phyloP scores from a whole-genome alignment of 2,329 filamentous ascomycete species.

The Paracorniculantispora psalliotae region DNA sequence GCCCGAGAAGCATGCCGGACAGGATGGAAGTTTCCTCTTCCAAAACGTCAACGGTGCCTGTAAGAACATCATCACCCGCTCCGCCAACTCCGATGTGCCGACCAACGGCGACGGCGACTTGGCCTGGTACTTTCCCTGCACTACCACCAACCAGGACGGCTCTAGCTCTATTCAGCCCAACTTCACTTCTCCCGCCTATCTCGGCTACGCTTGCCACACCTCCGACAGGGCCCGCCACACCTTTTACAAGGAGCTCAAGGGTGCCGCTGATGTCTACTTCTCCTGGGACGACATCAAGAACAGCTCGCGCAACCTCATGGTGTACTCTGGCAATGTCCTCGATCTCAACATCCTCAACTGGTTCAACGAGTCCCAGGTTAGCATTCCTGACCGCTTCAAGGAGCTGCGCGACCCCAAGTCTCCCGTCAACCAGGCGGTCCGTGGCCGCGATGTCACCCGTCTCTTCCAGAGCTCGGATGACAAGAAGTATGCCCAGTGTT shows the following conservation, averaged over 20 bases:
- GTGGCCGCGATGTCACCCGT: constrained; percentile 84
- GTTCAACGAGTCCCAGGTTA: constrained; percentile 81
- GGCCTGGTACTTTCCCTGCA: constrained; percentile 97
- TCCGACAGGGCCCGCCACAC: constrained; percentile 59
- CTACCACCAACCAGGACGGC: constrained; percentile 87
- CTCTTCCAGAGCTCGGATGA: constrained; percentile 74
- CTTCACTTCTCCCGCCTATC: constrained; percentile 66
- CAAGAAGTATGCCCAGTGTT: constrained; percentile 78
- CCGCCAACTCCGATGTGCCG: constrained; percentile 70
- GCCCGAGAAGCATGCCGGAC: constrained; percentile 74
- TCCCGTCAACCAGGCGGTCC: constrained; percentile 56
- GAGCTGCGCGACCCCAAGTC: constrained; percentile 66
- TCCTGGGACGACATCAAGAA: constrained; percentile 95
- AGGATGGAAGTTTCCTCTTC: constrained; percentile 94
- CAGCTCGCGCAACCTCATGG: constrained; percentile 78
- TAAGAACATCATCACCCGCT: constrained; percentile 78
- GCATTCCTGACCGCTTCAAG: constrained; percentile 71
- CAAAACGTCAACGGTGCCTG: constrained; percentile 98
- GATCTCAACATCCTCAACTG: constrained; percentile 84
- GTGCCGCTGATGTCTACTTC: constrained; percentile 85
- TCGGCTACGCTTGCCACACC: constrained; percentile 88
- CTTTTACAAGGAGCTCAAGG: constrained; percentile 66
- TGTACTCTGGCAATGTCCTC: constrained; percentile 90
- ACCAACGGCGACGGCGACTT: constrained; percentile 67
- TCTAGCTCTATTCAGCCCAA: constrained; percentile 78